A percentile compares a stretch with the other conserved stretches of the same genome.
Conservation (phyloP, 306 rosid species). For the Vigna mungo region DNA sequence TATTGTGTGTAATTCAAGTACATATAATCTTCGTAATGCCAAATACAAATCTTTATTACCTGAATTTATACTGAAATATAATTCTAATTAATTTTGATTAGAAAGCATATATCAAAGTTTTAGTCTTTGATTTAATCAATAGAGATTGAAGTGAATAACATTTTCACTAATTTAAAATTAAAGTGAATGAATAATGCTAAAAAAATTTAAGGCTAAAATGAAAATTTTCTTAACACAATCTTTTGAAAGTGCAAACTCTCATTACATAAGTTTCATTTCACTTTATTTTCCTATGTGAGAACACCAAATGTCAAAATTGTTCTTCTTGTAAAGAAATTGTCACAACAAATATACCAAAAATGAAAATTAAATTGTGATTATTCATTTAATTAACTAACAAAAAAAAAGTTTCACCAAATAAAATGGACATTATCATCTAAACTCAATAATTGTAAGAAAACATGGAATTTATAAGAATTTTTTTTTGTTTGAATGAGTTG, state of each 20-base stretch:
- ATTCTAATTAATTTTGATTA: no score
- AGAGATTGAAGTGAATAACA: no score
- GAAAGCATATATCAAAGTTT: background rate
- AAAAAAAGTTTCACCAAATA: background rate
- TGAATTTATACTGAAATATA: no score
- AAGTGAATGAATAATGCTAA: background rate
- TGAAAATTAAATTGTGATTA: no score
- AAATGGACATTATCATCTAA: conserved; percentile 7
- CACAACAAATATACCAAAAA: no score
- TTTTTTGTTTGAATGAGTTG: conserved; percentile 14
- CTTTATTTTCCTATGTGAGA: no score
- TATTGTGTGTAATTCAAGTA: no score
- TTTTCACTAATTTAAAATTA: background rate
- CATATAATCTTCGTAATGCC: no score
- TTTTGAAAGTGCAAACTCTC: background rate
- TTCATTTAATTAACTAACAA: background rate
- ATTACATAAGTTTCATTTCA: no score
- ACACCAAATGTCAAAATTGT: no score
- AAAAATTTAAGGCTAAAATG: background rate
- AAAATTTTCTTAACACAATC: background rate
- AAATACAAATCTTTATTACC: no score
- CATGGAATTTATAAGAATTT: background rate
- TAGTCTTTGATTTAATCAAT: background rate
- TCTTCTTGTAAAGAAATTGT: no score
- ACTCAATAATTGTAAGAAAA: background rate